phyloP scores from a whole-genome alignment of 768 basidiomycete genomes.

The Paxillus involutus region DNA sequence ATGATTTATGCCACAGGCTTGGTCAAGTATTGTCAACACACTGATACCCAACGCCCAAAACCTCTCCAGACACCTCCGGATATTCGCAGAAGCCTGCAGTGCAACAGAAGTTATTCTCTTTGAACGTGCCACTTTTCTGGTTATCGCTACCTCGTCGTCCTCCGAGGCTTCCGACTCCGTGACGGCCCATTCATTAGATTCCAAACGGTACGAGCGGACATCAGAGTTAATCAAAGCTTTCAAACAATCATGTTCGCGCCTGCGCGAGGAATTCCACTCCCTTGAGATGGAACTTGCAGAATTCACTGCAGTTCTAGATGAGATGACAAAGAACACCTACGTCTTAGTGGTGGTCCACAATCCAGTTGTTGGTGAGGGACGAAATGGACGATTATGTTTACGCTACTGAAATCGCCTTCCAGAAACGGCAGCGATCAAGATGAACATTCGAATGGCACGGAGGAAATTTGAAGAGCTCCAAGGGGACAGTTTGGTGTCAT shows the following conservation, averaged over 20 bases:
- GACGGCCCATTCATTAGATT: constrained; percentile 49
- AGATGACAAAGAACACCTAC: constrained; percentile 92
- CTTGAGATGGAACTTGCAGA: constrained; percentile 84
- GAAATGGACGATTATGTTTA: neutral
- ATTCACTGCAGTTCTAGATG: constrained; percentile 88
- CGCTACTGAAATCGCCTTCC: constrained; percentile 6
- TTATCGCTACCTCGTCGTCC: constrained; percentile 81
- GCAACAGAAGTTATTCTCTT: constrained; percentile 96
- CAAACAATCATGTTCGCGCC: constrained; percentile 85
- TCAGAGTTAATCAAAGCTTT: constrained; percentile 95
- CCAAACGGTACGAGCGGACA: constrained; percentile 81
- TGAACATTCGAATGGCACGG: constrained; percentile 86
- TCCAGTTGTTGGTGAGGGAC: constrained; percentile 73
- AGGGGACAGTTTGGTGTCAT: constrained; percentile 54
- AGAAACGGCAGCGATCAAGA: constrained; percentile 87
- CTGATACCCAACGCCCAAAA: constrained; percentile 94
- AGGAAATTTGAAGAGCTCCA: constrained; percentile 90
- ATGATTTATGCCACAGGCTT: constrained; percentile 61
- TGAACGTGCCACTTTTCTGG: constrained; percentile 96
- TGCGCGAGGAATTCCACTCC: constrained; percentile 82
- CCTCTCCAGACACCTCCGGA: constrained; percentile 82
- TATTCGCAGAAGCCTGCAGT: constrained; percentile 82
- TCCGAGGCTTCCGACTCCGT: constrained; percentile 34
- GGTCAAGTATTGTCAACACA: constrained; percentile 97
- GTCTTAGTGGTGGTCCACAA: constrained; percentile 88